phyloP scores from a whole-genome alignment of 2,329 filamentous ascomycete species.

The Ceratocystis papillata region DNA sequence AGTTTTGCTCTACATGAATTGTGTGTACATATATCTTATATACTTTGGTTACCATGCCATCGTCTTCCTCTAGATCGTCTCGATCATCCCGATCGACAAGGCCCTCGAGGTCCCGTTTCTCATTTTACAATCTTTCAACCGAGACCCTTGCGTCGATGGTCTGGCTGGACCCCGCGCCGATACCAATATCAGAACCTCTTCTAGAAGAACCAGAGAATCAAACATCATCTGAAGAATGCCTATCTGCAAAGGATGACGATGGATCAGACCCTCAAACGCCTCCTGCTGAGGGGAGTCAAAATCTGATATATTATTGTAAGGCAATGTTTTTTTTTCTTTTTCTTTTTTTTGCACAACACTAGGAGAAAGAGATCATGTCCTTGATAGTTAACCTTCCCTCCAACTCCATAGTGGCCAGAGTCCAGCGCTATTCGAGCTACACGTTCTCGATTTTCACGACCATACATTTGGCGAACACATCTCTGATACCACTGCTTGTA shows the following conservation, averaged over 20 bases:
- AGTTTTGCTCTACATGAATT: neutral
- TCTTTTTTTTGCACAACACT: neutral
- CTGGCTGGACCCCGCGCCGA: constrained; percentile 72
- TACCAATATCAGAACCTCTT: constrained; percentile 57
- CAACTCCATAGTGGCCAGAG: constrained; percentile 48
- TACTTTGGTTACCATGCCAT: neutral
- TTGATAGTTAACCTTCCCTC: neutral
- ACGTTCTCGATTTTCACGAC: constrained; percentile 65
- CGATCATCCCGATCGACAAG: constrained; percentile 10
- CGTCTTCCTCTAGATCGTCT: constrained; percentile 18
- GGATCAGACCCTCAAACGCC: constrained; percentile 42
- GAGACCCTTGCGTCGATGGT: constrained; percentile 44
- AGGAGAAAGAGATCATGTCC: neutral
- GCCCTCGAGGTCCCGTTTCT: constrained; percentile 20
- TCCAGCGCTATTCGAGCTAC: constrained; percentile 86
- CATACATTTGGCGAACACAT: constrained; percentile 71
- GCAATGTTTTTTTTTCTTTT: too few relatives aligned
- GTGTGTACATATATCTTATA: too few relatives aligned
- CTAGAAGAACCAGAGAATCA: constrained; percentile 40
- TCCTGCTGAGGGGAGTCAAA: constrained; percentile 31
- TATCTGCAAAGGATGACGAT: constrained; percentile 34
- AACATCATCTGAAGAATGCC: constrained; percentile 31
- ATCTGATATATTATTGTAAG: constrained; percentile 59
- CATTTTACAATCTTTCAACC: constrained; percentile 22
- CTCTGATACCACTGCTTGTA: constrained; percentile 65